phyloP scores from a whole-genome alignment of 805 yeast genomes.

The Hemisphaericaspora nanyangensis region DNA sequence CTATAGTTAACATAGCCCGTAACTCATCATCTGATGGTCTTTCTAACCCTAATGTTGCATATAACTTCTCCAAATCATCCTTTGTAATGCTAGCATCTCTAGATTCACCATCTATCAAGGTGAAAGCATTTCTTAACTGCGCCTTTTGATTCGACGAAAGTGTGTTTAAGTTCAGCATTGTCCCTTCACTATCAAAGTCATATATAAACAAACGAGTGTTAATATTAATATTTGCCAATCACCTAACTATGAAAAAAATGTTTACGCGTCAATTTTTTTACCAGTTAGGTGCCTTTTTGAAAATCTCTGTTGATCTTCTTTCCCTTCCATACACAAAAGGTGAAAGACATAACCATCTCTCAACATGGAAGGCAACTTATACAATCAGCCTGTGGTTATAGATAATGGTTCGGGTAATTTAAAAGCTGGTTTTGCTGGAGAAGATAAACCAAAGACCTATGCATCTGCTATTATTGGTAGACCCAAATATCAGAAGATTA shows the following conservation, averaged over 20 bases:
- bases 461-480: slow-evolving; percentile 70
- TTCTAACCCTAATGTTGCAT: slow-evolving; percentile 49
- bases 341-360: too few species aligned
- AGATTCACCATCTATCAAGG: slow-evolving; percentile 72
- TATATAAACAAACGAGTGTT: too few species aligned
- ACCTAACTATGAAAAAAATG: too few species aligned
- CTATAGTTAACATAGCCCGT: slow-evolving; percentile 44
- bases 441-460: slow-evolving; percentile 67
- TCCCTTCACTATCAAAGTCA: too few species aligned
- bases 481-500: slow-evolving; percentile 78
- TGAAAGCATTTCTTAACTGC: slow-evolving; percentile 69
- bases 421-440: slow-evolving; percentile 93
- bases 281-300: too few species aligned
- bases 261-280: too few species aligned
- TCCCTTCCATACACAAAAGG: too few species aligned
- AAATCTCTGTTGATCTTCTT: too few species aligned
- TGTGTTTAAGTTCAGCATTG: slow-evolving; percentile 20
- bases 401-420: slow-evolving; percentile 75
- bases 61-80: slow-evolving; percentile 52
- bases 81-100: slow-evolving; percentile 63
- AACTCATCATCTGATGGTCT: slow-evolving; percentile 42
- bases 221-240: too few species aligned
- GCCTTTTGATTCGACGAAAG: slow-evolving; percentile 62
- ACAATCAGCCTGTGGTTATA: slow-evolving; percentile 44
- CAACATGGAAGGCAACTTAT: slow-evolving; percentile 18